phyloP scores from a whole-genome alignment of 192 early-diverging fungal species.

The Coemansia sp. region DNA sequence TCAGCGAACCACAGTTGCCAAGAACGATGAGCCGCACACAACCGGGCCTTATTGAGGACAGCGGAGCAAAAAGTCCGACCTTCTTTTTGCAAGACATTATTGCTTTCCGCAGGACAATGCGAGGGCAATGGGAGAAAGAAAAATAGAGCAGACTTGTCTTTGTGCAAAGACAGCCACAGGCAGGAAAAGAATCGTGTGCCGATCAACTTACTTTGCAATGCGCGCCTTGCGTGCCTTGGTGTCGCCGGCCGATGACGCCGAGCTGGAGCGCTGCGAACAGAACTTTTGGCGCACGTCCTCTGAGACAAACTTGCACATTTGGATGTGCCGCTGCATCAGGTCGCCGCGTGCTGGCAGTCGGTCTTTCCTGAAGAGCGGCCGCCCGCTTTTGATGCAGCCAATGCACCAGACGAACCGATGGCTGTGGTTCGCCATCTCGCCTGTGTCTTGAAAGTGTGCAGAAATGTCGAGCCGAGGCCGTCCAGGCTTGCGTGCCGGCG shows the following conservation, averaged over 20 bases:
- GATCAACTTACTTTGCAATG: slow-evolving; percentile 44
- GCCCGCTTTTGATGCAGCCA: slow-evolving; percentile 52
- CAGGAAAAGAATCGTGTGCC: not conserved
- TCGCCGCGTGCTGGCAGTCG: slow-evolving; percentile 52
- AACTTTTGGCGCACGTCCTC: slow-evolving; percentile 45
- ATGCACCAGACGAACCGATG: slow-evolving; percentile 55
- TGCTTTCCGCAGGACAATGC: not conserved
- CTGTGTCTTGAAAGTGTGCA: slow-evolving; percentile 54
- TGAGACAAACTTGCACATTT: slow-evolving; percentile 39
- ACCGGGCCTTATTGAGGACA: not conserved
- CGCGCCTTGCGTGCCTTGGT: slow-evolving; percentile 27
- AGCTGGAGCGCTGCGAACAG: slow-evolving; percentile 39
- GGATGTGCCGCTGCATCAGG: slow-evolving; percentile 52
- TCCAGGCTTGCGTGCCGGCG: slow-evolving; percentile 51
- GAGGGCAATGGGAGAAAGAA: not conserved
- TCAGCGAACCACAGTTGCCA: not conserved
- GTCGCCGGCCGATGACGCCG: slow-evolving; percentile 46
- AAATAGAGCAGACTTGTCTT: not conserved
- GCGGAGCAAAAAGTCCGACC: not conserved
- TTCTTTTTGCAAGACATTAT: not conserved
- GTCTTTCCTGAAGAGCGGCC: slow-evolving; percentile 43
- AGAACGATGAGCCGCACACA: not conserved
- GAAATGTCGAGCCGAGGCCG: slow-evolving; percentile 54
- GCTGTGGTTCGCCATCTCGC: slow-evolving; percentile 57
- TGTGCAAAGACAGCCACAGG: not conserved